Base-by-base conservation (phyloP, 345 rosid genomes). In the Erucastrum elatum region DNA sequence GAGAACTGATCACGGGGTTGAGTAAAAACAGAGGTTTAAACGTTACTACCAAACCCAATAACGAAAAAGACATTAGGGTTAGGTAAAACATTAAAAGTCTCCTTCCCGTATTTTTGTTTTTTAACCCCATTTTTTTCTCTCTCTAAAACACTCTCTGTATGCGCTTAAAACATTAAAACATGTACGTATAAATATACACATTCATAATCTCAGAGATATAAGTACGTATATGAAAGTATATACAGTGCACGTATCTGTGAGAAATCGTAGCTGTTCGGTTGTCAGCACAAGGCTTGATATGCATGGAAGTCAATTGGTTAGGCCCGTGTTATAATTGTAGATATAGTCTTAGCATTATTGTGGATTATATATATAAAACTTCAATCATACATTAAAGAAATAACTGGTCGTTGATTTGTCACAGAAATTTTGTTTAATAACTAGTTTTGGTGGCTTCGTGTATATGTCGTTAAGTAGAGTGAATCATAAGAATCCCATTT, bases 61-160 rank as follows among this genome's bases (percentile, higher is more conserved):
- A 44, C 53, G 85, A 76, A 8, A 83, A 25, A 8, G 92, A 82
- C 64, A 90, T 35, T 44, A 82, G 16, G 9, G 87, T 2, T 30
- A 90, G 82, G 66, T 74, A 82, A 76, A 81, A 16, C 5, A 79
- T 51, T 70, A 89, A 83, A 64, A 86, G 41, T 39, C 71, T 88
- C 17, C 31, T 80, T 29, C 75, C 83, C 65, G 78, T 83, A 26
- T 6, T 75, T 1, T 37, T 56, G 34, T 56, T 70, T 46, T 80
- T 88, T 13, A 79, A 37, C 26, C 81, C 85, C 94, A 88, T 87
- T 60, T 60, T 68, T 66, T 6, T 16, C 6, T 0, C 59, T 15
- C 21, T 21, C 21, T 21, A 21, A 21, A 3, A 11, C 16, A 49
- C 60, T 72, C 71, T 66, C 71, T 68, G 37, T 64, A 53, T 21